phyloP scores from a whole-genome alignment of 2,329 filamentous ascomycete species.

The Sarocladium oryzae region DNA sequence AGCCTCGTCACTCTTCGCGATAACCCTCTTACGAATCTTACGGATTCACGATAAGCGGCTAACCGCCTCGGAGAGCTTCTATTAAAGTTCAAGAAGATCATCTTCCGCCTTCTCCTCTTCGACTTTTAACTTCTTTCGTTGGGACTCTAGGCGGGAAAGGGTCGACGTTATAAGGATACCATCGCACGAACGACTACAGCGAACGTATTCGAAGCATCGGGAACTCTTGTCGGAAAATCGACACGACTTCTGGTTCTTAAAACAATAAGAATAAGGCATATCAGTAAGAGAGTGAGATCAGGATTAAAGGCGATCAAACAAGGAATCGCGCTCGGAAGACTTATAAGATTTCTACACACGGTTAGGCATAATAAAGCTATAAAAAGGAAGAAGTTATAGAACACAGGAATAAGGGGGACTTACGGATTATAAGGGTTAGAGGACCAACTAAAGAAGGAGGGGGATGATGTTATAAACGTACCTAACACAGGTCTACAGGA shows the following conservation, averaged over 20 bases:
- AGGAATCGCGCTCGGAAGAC: background rate
- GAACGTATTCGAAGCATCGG: background rate
- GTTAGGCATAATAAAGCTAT: background rate
- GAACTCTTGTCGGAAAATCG: background rate
- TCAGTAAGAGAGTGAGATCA: background rate
- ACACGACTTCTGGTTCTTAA: background rate
- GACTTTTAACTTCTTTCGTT: background rate
- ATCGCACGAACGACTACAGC: background rate
- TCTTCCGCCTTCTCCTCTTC: background rate
- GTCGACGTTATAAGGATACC: background rate
- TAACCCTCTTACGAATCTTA: too few relatives aligned
- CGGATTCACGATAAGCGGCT: too few relatives aligned
- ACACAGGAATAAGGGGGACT: background rate
- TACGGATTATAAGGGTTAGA: background rate
- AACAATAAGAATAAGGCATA: background rate
- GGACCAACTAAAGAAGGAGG: background rate
- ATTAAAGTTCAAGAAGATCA: too few relatives aligned
- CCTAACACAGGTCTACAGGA: background rate
- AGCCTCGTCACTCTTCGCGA: too few relatives aligned
- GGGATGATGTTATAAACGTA: background rate
- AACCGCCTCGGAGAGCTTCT: too few relatives aligned
- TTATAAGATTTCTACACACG: background rate
- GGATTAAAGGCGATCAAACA: background rate
- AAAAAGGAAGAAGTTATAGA: background rate
- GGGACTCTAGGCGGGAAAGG: background rate